Conservation (phyloP, 2,329 filamentous ascomycete species). For the Cercospora sojina region DNA sequence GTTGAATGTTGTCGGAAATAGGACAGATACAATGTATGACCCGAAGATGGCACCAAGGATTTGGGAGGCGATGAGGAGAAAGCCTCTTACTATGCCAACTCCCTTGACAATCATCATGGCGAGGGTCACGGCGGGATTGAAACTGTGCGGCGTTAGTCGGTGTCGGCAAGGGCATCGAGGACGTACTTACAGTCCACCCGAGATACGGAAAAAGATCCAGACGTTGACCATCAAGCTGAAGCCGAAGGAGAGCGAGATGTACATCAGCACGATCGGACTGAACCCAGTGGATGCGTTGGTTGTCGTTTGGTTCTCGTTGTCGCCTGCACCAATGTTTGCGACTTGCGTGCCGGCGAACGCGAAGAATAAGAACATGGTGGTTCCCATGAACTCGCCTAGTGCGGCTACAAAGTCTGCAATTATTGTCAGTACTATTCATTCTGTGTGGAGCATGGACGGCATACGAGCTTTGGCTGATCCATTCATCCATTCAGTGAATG, state of each 20-base stretch:
- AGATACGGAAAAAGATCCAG: constrained; percentile 44
- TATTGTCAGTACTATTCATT: constrained; percentile 8
- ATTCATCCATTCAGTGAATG: constrained; percentile 37
- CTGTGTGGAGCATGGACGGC: neutral
- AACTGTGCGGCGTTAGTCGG: constrained; percentile 19
- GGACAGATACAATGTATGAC: constrained; percentile 36
- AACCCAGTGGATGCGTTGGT: constrained; percentile 35
- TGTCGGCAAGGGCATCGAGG: neutral
- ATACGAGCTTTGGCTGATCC: constrained; percentile 33
- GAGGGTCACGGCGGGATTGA: constrained; percentile 40
- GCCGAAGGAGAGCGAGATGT: constrained; percentile 44
- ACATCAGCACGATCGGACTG: constrained; percentile 38
- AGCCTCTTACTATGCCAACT: constrained; percentile 38
- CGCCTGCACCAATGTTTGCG: constrained; percentile 39
- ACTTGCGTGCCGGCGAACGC: constrained; percentile 48
- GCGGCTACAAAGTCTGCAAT: constrained; percentile 35
- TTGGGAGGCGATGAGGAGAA: constrained; percentile 39
- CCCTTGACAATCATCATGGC: constrained; percentile 38
- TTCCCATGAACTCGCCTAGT: constrained; percentile 46
- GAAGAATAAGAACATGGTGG: constrained; percentile 50
- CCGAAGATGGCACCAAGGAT: constrained; percentile 42
- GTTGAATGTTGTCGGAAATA: constrained; percentile 42
- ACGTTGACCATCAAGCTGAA: constrained; percentile 45
- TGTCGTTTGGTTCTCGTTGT: constrained; percentile 23
- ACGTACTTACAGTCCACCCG: constrained; percentile 35